These are phyloP conservation scores for Penicillium steckii DNA, from an alignment of 495 filamentous ascomycete genomes.

Conservation along the genomic window DNA sequence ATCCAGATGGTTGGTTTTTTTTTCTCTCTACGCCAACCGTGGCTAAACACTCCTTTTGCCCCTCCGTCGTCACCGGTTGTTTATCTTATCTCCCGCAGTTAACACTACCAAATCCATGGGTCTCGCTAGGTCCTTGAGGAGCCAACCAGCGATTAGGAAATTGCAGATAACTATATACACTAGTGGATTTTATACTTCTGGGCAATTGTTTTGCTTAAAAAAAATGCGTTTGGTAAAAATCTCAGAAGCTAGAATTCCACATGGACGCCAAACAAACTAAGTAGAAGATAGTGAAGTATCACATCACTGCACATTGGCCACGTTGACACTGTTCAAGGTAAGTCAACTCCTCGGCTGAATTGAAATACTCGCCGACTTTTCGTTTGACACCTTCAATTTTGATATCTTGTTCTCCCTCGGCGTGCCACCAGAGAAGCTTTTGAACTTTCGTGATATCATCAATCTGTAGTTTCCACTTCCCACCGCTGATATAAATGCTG, in stretches of 20 bases:
- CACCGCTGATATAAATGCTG: slow-evolving; percentile 71
- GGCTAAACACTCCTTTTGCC: slow-evolving; percentile 4
- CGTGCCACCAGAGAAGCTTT: slow-evolving; percentile 86
- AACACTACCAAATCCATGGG: slow-evolving; percentile 12
- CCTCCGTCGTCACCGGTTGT: slow-evolving; percentile 28
- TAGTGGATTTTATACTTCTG: too few species aligned
- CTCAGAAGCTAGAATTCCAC: too few species aligned
- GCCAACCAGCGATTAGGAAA: too few species aligned
- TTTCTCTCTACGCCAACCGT: neutral
- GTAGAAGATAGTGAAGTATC: slow-evolving; percentile 12
- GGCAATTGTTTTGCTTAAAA: too few species aligned
- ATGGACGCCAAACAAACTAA: neutral
- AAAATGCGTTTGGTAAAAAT: too few species aligned
- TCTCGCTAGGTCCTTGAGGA: too few species aligned
- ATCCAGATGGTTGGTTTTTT: neutral
- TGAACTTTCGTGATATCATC: slow-evolving; percentile 70
- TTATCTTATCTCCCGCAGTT: slow-evolving; percentile 21
- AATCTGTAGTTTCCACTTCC: slow-evolving; percentile 81
- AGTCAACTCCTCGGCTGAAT: slow-evolving; percentile 55
- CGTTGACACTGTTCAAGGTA: slow-evolving; percentile 61
- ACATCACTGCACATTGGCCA: slow-evolving; percentile 53
- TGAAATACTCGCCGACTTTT: slow-evolving; percentile 44
- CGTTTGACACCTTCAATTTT: slow-evolving; percentile 73
- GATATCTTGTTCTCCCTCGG: slow-evolving; percentile 75
- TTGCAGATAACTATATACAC: too few species aligned